Evolutionary conservation across 345 rosid genomes (phyloP).

Genomic region (Eucalyptus erythrocorys): DNA sequence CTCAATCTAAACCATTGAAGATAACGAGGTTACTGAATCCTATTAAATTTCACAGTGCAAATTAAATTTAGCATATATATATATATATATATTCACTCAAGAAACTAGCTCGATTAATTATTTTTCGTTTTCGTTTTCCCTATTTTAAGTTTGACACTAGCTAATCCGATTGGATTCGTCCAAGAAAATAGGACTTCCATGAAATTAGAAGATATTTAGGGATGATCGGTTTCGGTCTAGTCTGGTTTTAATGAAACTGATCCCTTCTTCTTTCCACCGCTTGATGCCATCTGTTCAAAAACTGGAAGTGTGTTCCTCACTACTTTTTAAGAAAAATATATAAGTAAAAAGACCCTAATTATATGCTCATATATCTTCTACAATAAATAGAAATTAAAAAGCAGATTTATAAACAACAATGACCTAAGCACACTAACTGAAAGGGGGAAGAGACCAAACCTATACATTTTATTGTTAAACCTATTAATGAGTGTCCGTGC

Average conservation of each 20-base stretch:
- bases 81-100: background rate
- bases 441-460: background rate
- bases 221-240: rapidly evolving
- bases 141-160: rapidly evolving
- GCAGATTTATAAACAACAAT: rapidly evolving
- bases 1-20: background rate
- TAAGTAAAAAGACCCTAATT: background rate
- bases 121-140: rapidly evolving
- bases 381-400: too few species aligned
- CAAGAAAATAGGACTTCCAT: rapidly evolving
- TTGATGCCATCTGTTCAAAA: background rate
- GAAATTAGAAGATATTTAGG: background rate
- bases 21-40: background rate
- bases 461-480: background rate
- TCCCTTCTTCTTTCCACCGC: rapidly evolving
- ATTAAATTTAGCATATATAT: background rate
- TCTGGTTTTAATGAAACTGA: rapidly evolving
- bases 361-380: background rate
- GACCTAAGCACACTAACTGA: background rate
- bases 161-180: rapidly evolving
- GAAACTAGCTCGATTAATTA: background rate
- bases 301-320: too few species aligned
- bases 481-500: rapidly evolving
- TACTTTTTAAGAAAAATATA: too few species aligned
- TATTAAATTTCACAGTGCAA: background rate